These are phyloP conservation scores for Nakazawaea sp. DNA, from an alignment of 805 yeast genomes.

Conservation along the genomic window DNA sequence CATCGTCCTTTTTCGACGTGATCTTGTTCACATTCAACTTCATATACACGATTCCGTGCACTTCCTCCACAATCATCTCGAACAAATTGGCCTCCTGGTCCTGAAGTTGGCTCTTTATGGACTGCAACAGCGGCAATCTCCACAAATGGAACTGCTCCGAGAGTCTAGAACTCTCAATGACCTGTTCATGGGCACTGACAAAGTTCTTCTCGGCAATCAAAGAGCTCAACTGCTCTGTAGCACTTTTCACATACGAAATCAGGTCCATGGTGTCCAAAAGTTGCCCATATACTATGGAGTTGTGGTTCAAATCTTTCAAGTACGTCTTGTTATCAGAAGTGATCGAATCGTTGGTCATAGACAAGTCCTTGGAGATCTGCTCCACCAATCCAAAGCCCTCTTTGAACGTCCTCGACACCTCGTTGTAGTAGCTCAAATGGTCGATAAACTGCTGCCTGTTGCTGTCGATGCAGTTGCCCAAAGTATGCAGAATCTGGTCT, in stretches of 20 bases:
- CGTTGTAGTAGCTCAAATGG: constrained; percentile 77
- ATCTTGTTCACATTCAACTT: constrained; percentile 21
- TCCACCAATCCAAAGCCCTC: constrained; percentile 34
- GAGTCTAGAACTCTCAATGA: constrained; percentile 29
- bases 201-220: constrained; percentile 66
- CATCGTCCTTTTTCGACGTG: background rate
- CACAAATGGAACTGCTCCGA: constrained; percentile 51
- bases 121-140: constrained; percentile 46
- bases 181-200: constrained; percentile 33
- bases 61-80: constrained; percentile 70
- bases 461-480: constrained; percentile 69
- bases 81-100: constrained; percentile 55
- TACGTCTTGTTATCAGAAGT: constrained; percentile 47
- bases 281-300: constrained; percentile 55
- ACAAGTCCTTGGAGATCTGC: constrained; percentile 34
- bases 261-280: constrained; percentile 65
- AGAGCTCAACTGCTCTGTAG: constrained; percentile 60
- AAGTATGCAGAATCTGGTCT: constrained; percentile 44
- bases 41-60: constrained; percentile 62
- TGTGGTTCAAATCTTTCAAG: constrained; percentile 57
- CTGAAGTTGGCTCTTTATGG: constrained; percentile 45
- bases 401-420: constrained; percentile 54
- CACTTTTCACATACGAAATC: constrained; percentile 50
- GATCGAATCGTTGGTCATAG: constrained; percentile 48
- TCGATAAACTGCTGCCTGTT: constrained; percentile 81